These are phyloP conservation scores for Aspergillus panamensis DNA, from an alignment of 495 filamentous ascomycete species.

Conservation along the genomic window DNA sequence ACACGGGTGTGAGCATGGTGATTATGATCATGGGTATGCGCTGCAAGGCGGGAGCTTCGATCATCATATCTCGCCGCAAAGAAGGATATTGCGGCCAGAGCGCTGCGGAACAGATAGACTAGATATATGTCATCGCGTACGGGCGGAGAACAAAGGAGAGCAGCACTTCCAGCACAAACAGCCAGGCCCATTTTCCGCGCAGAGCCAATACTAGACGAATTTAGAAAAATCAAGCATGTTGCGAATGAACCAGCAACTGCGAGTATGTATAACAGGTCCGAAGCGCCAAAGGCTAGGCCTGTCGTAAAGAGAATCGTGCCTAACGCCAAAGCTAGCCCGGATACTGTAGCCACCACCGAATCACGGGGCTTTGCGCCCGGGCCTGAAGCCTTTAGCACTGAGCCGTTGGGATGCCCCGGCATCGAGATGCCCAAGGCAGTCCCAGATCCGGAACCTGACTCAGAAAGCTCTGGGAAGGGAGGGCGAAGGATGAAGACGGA, in stretches of 20 bases:
- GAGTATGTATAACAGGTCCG: conserved; percentile 28
- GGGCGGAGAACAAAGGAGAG: conserved; percentile 37
- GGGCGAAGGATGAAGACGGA: conserved; percentile 35
- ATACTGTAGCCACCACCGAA: conserved; percentile 29
- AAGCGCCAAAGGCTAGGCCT: conserved; percentile 21
- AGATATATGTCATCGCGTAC: conserved; percentile 28
- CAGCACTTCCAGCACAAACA: conserved; percentile 27
- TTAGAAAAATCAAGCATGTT: conserved; percentile 26
- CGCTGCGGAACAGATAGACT: conserved; percentile 31
- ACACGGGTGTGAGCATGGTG: conserved; percentile 34
- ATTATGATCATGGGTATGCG: conserved; percentile 41
- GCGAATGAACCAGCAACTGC: conserved; percentile 31
- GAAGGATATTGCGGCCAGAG: conserved; percentile 33
- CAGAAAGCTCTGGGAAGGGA: not conserved
- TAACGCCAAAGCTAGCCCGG: conserved; percentile 27
- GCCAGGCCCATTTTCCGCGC: conserved; percentile 37
- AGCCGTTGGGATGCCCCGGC: conserved; percentile 5
- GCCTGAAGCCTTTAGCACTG: conserved; percentile 13
- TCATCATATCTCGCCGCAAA: conserved; percentile 41
- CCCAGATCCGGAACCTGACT: conserved; percentile 14
- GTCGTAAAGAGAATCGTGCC: conserved; percentile 23
- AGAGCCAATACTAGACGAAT: conserved; percentile 28
- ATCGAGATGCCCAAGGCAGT: conserved; percentile 29
- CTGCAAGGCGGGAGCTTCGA: conserved; percentile 25
- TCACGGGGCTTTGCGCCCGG: conserved; percentile 22